These are phyloP conservation scores for Chloranthus sessilifolius DNA, from an alignment of 164 flowering plant genomes.

Conservation along the genomic window DNA sequence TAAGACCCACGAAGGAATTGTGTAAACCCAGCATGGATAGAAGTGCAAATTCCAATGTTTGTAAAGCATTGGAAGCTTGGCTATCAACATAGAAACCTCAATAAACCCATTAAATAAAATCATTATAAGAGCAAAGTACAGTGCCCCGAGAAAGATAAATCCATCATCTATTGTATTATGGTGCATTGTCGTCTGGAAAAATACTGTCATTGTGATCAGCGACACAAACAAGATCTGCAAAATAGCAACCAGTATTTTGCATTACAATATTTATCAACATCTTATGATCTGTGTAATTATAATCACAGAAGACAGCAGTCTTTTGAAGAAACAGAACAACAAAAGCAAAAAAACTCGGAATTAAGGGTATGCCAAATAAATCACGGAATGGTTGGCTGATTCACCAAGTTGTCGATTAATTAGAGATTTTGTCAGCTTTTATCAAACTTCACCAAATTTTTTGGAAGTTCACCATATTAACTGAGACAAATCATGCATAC, in stretches of 20 bases:
- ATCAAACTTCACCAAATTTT: no score
- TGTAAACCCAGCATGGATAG: slow-evolving; percentile 93
- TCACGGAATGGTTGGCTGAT: no score
- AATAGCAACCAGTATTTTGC: slow-evolving; percentile 5
- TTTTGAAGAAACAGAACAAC: no score
- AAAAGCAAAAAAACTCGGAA: no score
- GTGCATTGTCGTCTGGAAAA: slow-evolving; percentile 73
- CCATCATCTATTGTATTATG: slow-evolving; percentile 80
- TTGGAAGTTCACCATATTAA: no score
- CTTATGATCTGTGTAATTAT: no score
- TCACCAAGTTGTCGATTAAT: no score
- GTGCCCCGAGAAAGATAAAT: slow-evolving; percentile 70
- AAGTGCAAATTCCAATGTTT: slow-evolving; percentile 94
- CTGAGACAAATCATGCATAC: no score
- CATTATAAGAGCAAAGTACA: slow-evolving; percentile 83
- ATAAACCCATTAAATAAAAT: slow-evolving; percentile 94
- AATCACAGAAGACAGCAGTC: no score
- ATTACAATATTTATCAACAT: slow-evolving; percentile 9
- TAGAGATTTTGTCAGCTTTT: no score
- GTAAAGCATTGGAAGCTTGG: slow-evolving; percentile 90
- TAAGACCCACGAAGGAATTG: slow-evolving; percentile 88
- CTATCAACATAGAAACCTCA: slow-evolving; percentile 87
- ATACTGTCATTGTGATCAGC: slow-evolving; percentile 87
- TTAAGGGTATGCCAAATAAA: no score
- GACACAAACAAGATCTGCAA: slow-evolving; percentile 89